Conservation (phyloP, 345 rosid genomes). For the Linum lewisii region DNA sequence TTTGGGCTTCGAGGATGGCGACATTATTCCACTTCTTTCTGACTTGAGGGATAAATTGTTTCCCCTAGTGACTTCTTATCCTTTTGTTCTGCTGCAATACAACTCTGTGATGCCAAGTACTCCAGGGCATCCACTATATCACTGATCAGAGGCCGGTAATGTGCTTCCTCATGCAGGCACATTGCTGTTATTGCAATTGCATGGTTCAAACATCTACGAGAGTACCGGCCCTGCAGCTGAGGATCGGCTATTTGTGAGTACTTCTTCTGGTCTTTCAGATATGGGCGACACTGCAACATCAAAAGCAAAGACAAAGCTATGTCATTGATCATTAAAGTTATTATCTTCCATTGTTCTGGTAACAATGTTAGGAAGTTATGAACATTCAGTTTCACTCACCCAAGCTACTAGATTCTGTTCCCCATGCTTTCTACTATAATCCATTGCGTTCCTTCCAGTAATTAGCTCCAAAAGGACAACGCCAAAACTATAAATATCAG, state of each 20-base stretch:
- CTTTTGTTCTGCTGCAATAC: neutral
- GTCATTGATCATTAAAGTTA: neutral
- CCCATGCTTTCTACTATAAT: constrained; percentile 42
- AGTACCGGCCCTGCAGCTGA: constrained; percentile 47
- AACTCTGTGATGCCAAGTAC: neutral
- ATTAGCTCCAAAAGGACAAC: constrained; percentile 88
- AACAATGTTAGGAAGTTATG: neutral
- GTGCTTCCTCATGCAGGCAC: constrained; percentile 94
- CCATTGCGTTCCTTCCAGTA: constrained; percentile 83
- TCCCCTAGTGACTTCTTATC: neutral
- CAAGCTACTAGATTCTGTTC: constrained; percentile 80
- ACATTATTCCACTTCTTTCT: no score
- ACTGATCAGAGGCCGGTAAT: constrained; percentile 66
- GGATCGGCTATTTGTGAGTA: constrained; percentile 67
- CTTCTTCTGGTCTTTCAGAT: constrained; percentile 68
- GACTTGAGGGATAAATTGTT: no score
- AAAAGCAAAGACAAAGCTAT: neutral
- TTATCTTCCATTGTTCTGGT: neutral
- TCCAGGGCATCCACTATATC: constrained; percentile 82
- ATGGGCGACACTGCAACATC: constrained; percentile 50
- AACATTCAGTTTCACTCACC: constrained; percentile 38
- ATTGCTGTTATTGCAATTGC: constrained; percentile 79
- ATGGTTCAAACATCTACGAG: constrained; percentile 77
- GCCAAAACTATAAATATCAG: constrained; percentile 97
- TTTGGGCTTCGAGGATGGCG: no score